Evolutionary conservation across 768 basidiomycete species (phyloP).

Genomic region (Tephrocybe sp.): DNA sequence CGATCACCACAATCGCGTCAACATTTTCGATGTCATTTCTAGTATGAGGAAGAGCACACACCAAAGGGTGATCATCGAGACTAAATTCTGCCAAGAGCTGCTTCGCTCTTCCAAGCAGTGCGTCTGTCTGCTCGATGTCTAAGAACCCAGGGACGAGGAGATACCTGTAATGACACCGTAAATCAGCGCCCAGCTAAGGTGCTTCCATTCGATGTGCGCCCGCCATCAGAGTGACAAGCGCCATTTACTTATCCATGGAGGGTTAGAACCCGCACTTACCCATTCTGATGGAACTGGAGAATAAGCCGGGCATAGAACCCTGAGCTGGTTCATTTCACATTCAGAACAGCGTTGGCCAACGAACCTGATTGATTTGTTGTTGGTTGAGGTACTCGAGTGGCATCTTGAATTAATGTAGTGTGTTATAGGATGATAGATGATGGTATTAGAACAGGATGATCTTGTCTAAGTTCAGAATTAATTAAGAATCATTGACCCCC

Average conservation of each 20-base stretch:
- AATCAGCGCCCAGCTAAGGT: constrained; percentile 6
- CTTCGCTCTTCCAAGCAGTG: constrained; percentile 70
- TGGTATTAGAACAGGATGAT: neutral
- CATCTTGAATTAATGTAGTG: neutral
- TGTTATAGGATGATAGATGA: neutral
- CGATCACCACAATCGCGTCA: neutral
- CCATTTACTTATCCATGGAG: neutral
- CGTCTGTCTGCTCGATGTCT: constrained; percentile 49
- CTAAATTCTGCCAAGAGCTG: constrained; percentile 78
- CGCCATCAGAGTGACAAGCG: neutral
- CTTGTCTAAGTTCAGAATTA: no score
- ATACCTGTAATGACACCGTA: constrained; percentile 50
- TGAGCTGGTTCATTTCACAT: constrained; percentile 4
- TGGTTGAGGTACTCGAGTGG: constrained; percentile 52
- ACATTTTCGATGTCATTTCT: neutral
- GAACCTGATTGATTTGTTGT: constrained; percentile 59
- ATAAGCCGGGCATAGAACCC: neutral
- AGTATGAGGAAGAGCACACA: constrained; percentile 33
- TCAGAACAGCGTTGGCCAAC: constrained; percentile 9
- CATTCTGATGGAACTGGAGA: constrained; percentile 55
- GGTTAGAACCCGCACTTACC: constrained; percentile 39
- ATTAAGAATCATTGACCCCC: no score
- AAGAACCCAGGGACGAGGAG: constrained; percentile 79
- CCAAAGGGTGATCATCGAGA: constrained; percentile 78
- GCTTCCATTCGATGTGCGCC: constrained; percentile 4